Conservation (phyloP, 108 stramenopile species). For the Poteriospumella lacustris region DNA sequence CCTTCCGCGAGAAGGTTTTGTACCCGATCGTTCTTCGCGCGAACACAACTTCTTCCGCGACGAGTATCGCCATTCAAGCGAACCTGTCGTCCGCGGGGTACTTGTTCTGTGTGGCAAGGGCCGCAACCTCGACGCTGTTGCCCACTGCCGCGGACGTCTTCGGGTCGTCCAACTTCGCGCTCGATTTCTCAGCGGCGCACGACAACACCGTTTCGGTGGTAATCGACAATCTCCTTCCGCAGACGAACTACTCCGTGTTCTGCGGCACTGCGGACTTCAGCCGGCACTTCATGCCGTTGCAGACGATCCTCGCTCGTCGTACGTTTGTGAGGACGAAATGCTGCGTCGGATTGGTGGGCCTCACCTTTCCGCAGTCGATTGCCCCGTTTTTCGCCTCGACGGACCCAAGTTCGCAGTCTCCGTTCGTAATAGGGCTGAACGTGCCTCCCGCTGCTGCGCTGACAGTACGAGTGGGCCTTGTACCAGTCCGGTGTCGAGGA, state of each 20-base stretch:
- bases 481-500: neutral
- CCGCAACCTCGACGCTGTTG: neutral
- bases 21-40: no score
- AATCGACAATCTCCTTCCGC: neutral
- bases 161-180: neutral
- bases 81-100: neutral
- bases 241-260: neutral
- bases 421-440: neutral
- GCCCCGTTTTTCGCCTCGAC: neutral
- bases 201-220: neutral
- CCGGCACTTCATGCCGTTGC: neutral
- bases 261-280: neutral
- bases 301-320: neutral
- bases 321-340: neutral
- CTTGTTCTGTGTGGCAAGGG: neutral
- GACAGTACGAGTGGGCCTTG: neutral
- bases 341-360: neutral
- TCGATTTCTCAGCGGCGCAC: neutral
- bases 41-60: no score
- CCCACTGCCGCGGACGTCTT: neutral
- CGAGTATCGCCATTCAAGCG: neutral
- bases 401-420: neutral
- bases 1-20: neutral
- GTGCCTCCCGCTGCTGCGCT: neutral
- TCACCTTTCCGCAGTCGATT: neutral